phyloP scores from a whole-genome alignment of 345 rosid species.

The Linum trigynum region DNA sequence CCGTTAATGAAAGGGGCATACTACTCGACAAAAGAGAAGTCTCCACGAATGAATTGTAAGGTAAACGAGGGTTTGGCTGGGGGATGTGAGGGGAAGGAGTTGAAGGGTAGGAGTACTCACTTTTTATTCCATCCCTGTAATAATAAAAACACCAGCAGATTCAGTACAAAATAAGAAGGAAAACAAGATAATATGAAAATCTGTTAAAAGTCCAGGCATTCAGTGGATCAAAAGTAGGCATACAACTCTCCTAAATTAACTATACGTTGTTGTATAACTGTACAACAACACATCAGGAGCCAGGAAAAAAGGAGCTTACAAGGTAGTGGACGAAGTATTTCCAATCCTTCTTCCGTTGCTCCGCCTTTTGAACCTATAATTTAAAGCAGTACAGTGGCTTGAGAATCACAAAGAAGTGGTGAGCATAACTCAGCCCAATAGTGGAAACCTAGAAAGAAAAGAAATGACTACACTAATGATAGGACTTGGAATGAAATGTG shows the following conservation, averaged over 20 bases:
- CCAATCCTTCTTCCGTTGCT: slow-evolving; percentile 90
- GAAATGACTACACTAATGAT: neutral
- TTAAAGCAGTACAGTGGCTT: neutral
- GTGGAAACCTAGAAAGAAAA: neutral
- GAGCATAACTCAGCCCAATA: neutral
- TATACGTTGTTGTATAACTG: neutral
- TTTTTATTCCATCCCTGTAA: slow-evolving; percentile 99
- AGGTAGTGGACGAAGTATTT: slow-evolving; percentile 92
- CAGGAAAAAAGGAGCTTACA: slow-evolving; percentile 33
- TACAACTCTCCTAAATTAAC: neutral
- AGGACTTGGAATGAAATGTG: neutral
- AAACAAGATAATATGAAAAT: slow-evolving; percentile 5
- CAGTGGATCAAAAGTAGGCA: slow-evolving; percentile 1
- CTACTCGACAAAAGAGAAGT: slow-evolving; percentile 27
- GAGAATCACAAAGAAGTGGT: neutral
- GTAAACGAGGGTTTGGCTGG: neutral
- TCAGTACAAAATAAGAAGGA: slow-evolving; percentile 20
- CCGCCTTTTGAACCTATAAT: slow-evolving; percentile 74
- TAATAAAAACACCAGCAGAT: slow-evolving; percentile 14
- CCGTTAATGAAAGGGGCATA: slow-evolving; percentile 25
- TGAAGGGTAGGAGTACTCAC: slow-evolving; percentile 43
- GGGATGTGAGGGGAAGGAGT: neutral
- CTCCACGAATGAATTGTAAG: neutral
- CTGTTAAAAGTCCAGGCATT: slow-evolving; percentile 4
- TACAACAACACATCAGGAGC: neutral